A percentile compares a stretch with the other conserved stretches of the same genome.
Evolutionary conservation across 1,284 basidiomycete species (phyloP).

Genomic region (Apiotrichum gamsii): DNA sequence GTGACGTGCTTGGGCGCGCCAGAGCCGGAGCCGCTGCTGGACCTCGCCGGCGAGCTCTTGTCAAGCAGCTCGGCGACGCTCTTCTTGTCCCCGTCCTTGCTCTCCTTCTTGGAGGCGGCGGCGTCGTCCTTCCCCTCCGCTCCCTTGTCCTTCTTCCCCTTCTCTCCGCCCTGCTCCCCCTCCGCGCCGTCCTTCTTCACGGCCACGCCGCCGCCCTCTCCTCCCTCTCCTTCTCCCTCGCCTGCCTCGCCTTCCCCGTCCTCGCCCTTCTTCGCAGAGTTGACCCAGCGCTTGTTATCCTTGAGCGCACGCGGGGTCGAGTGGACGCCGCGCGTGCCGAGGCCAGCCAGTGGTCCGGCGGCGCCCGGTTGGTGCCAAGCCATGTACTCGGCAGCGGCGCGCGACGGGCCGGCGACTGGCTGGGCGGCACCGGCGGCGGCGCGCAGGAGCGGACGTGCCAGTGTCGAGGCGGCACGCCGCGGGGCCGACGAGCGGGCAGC

Average conservation of each 20-base stretch:
- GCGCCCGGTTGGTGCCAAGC: not conserved
- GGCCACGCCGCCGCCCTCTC: too few relatives aligned
- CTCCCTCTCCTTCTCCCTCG: too few relatives aligned
- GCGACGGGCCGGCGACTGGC: conserved; percentile 22
- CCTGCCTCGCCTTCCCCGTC: conserved; percentile 18
- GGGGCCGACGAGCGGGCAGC: conserved; percentile 14
- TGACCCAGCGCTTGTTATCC: conserved; percentile 44
- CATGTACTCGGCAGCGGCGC: conserved; percentile 9
- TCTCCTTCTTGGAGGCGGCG: conserved; percentile 2
- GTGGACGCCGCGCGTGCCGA: conserved; percentile 17
- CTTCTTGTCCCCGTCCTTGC: not conserved
- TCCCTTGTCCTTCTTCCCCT: conserved; percentile 13
- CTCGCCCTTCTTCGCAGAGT: conserved; percentile 24
- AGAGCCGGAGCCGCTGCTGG: not conserved
- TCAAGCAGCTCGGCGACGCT: not conserved
- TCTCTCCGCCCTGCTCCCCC: conserved; percentile 3
- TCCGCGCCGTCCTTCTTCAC: conserved; percentile 10
- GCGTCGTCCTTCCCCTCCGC: conserved; percentile 1
- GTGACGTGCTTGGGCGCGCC: too few relatives aligned
- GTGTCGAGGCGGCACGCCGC: conserved; percentile 5
- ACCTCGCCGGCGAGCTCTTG: not conserved
- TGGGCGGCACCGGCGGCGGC: not conserved
- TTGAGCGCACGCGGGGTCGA: conserved; percentile 22
- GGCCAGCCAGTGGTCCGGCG: not conserved
- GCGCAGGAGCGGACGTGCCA: conserved; percentile 9